These are phyloP conservation scores for Russula dissimulans DNA, from an alignment of 768 basidiomycete species.

Conservation along the genomic window DNA sequence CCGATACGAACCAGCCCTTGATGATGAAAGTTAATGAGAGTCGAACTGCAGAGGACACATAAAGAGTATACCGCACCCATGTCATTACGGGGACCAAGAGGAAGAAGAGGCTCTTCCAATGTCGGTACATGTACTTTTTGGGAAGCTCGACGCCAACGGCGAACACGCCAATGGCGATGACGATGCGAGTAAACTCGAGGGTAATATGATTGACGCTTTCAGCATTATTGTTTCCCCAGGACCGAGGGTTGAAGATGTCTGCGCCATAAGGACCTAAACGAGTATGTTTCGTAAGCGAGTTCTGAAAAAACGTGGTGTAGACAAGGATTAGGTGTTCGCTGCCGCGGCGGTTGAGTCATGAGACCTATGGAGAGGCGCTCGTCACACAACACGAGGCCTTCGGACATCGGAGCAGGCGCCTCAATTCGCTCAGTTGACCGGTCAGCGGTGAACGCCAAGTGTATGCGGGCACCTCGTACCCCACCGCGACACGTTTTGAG, in stretches of 20 bases:
- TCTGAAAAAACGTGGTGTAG: neutral
- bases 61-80: conserved; percentile 47
- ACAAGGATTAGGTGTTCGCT: neutral
- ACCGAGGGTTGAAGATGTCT: conserved; percentile 70
- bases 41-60: neutral
- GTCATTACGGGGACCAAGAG: conserved; percentile 77
- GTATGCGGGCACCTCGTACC: neutral
- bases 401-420: neutral
- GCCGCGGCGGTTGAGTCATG: neutral
- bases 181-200: conserved; percentile 83
- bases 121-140: conserved; percentile 87
- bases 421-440: neutral
- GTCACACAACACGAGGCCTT: neutral
- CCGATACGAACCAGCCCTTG: conserved; percentile 92
- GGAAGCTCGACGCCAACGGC: conserved; percentile 97
- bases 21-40: neutral
- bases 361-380: neutral
- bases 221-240: conserved; percentile 49
- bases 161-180: conserved; percentile 94
- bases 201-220: conserved; percentile 64
- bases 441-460: neutral
- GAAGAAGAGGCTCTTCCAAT: conserved; percentile 85
- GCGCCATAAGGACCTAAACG: conserved; percentile 74
- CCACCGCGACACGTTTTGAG: neutral
- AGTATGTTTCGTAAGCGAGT: neutral